These are phyloP conservation scores for Hypoxylon subgilvum DNA, from an alignment of 495 filamentous ascomycete genomes.

Conservation along the genomic window DNA sequence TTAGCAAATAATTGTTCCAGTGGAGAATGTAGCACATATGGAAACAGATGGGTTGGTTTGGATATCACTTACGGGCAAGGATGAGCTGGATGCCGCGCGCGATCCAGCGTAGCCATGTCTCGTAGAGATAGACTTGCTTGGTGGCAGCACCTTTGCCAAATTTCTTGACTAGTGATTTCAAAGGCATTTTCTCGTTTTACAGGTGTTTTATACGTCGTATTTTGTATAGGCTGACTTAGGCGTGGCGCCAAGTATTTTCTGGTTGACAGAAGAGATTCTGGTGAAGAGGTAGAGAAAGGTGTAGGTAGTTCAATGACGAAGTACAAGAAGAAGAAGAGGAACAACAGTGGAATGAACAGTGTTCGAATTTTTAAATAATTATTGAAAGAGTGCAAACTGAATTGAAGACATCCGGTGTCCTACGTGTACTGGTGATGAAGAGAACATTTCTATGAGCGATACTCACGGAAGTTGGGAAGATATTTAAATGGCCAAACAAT, in stretches of 20 bases:
- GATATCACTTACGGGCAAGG: too few species aligned
- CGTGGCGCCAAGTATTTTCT: too few species aligned
- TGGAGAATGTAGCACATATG: too few species aligned
- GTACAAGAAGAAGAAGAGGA: background rate
- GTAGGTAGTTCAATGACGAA: background rate
- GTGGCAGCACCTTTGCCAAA: slow-evolving; percentile 43
- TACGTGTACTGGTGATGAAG: slow-evolving; percentile 18
- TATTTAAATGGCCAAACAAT: slow-evolving; percentile 33
- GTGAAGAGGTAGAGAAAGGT: background rate
- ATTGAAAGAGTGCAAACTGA: slow-evolving; percentile 19
- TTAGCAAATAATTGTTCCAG: too few species aligned
- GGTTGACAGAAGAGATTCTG: too few species aligned
- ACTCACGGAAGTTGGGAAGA: background rate
- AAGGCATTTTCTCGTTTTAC: slow-evolving; percentile 24
- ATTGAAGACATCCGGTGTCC: slow-evolving; percentile 31
- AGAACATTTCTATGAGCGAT: slow-evolving; percentile 6
- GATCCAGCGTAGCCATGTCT: slow-evolving; percentile 42
- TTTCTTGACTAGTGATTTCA: slow-evolving; percentile 33
- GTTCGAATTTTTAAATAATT: slow-evolving; percentile 18
- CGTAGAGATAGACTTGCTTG: slow-evolving; percentile 42
- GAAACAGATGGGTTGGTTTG: too few species aligned
- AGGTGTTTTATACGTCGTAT: background rate
- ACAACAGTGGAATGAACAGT: background rate
- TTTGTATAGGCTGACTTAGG: background rate
- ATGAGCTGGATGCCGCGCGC: slow-evolving; percentile 43